Evolutionary conservation across 2,329 filamentous ascomycete genomes (phyloP), one percentile per base, ranked within the genome.

Genomic region (Fusarium papillatum): DNA sequence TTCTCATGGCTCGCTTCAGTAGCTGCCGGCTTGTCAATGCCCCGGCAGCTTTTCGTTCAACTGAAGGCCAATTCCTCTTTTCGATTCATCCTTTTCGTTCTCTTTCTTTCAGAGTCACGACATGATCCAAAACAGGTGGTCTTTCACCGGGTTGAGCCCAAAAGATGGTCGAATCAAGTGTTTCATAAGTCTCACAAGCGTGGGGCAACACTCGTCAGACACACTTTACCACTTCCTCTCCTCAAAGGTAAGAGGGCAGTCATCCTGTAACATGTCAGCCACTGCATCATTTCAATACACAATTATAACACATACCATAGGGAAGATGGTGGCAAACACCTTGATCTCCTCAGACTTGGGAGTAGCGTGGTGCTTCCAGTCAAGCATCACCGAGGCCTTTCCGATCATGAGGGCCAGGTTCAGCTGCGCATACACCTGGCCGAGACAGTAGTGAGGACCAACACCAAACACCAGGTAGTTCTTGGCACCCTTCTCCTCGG

Each of bases 301-400:
- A 46, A 24, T 7, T 11, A 10, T 19, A 7, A 9, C 64, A 87
- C 93, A 84, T 86, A 97, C 96, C 94, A 94, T 94, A 68, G 97
- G 97, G 90, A 99, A 99, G 79, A 99, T 98, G 34, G 95, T 98
- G 48, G 97, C 97, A 86, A 98, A 99, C 78, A 98, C 96, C 88
- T 98, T 96, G 85, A 99, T 98, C 85, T 98, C 93, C 87, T 99
- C 97, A 0, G 95, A 98, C 70, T 88, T 82, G 0, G 94, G 92
- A 14, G 97, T 98, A 22, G 95, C 86, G 83, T 95, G 92, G 85
- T 99, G 97, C 83, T 93, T 90, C 96, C 96, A 98, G 85, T 98
- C 92, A 78, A 98, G 88, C 82, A 93, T 88, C 84, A 98, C 89
- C 76, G 95, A 94, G 11, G 95, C 96, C 90, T 97, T 98, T 82